Conservation (phyloP, 2,329 filamentous ascomycete species). For the Plenodomus lindquistii region DNA sequence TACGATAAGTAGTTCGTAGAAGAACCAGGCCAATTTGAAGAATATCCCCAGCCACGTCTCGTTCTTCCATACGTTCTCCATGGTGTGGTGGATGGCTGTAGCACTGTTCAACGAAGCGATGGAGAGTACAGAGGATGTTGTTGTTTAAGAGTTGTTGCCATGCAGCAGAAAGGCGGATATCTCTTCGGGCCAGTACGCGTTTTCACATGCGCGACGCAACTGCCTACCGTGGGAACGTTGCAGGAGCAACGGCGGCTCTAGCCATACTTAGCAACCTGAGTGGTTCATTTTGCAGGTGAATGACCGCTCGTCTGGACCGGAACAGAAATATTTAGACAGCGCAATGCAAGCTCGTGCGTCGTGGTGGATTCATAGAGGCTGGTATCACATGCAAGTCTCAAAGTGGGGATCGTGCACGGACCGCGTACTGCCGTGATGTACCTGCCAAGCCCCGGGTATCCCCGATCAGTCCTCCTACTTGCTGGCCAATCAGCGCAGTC, state of each 20-base stretch:
- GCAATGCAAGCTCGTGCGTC: not conserved
- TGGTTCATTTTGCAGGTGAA: not conserved
- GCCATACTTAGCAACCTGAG: not conserved
- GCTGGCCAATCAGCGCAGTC: not conserved
- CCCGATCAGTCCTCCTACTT: not conserved
- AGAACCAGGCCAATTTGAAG: not conserved
- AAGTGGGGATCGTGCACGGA: not conserved
- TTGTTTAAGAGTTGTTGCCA: constrained; percentile 17
- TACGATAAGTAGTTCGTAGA: not conserved
- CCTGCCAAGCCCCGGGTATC: no score
- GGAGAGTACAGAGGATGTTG: constrained; percentile 14
- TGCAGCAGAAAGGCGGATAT: constrained; percentile 15
- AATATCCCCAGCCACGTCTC: not conserved
- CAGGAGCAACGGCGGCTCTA: not conserved
- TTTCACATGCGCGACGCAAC: constrained; percentile 23
- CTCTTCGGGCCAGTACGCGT: constrained; percentile 8
- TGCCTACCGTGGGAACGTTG: constrained; percentile 7
- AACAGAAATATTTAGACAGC: not conserved
- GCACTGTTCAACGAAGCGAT: not conserved
- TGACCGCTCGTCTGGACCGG: not conserved
- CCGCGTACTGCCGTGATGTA: not conserved
- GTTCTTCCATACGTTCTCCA: not conserved
- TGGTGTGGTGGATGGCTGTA: not conserved
- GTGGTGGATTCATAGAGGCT: constrained; percentile 1
- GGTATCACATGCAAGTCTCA: not conserved